These are phyloP conservation scores for Phytomonas serpens DNA, from an alignment of 208 protist genomes.

Conservation along the genomic window DNA sequence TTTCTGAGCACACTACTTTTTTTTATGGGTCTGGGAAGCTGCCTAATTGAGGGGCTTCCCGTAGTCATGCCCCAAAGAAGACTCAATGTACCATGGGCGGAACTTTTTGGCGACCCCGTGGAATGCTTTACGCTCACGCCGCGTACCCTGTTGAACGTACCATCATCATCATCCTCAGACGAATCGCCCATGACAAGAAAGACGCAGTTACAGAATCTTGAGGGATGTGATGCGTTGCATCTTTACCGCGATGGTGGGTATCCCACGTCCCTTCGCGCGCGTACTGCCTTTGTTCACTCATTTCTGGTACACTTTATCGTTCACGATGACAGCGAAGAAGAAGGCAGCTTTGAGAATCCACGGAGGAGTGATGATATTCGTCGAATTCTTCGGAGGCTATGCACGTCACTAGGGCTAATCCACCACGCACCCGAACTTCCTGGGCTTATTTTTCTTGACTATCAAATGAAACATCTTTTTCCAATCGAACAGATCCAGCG, in stretches of 20 bases:
- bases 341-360: background rate
- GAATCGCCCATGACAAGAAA: background rate
- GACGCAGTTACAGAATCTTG: background rate
- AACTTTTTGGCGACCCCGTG: slow-evolving; percentile 18
- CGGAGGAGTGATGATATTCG: background rate
- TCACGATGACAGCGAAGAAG: background rate
- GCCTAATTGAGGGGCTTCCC: slow-evolving; percentile 19
- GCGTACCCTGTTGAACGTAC: background rate
- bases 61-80: slow-evolving; percentile 16
- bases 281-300: background rate
- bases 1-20: slow-evolving; percentile 52
- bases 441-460: slow-evolving; percentile 49
- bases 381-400: background rate
- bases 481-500: slow-evolving; percentile 23
- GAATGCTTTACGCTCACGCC: background rate
- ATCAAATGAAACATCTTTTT: slow-evolving; percentile 33
- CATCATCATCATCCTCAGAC: background rate
- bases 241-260: background rate
- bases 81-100: slow-evolving; percentile 28
- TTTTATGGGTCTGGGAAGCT: slow-evolving; percentile 29
- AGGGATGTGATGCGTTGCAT: background rate
- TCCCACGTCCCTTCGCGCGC: background rate
- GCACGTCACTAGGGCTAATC: background rate
- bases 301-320: background rate
- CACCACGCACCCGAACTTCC: slow-evolving; percentile 22